A percentile compares a stretch with the other conserved stretches of the same genome.
These are phyloP conservation scores for Fusarium duplospermum DNA, from an alignment of 2,329 filamentous ascomycete genomes.

Conservation along the genomic window DNA sequence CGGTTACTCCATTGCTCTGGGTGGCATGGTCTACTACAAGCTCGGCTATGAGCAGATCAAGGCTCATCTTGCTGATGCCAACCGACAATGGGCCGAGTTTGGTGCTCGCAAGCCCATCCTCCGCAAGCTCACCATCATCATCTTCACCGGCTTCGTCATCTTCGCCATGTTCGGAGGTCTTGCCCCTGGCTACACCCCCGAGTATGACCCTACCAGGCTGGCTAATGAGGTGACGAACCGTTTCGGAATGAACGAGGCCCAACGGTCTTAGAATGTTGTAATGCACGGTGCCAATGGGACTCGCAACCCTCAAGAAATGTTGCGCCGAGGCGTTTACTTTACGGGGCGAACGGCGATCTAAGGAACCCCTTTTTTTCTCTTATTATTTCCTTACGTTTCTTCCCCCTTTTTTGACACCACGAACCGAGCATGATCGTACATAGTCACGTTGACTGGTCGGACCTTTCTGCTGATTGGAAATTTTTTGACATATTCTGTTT, in stretches of 20 bases:
- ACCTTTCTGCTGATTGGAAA: slow-evolving; percentile 47
- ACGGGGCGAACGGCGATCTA: slow-evolving; percentile 49
- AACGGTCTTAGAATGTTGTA: slow-evolving; percentile 32
- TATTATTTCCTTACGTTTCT: slow-evolving; percentile 29
- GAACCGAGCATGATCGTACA: slow-evolving; percentile 40
- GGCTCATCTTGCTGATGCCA: slow-evolving; percentile 78
- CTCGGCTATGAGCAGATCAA: slow-evolving; percentile 85
- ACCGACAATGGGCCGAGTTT: slow-evolving; percentile 87
- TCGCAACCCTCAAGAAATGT: slow-evolving; percentile 23
- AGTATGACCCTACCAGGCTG: slow-evolving; percentile 64
- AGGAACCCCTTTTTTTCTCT: slow-evolving; percentile 41
- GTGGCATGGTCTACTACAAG: slow-evolving; percentile 85
- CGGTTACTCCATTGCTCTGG: slow-evolving; percentile 83
- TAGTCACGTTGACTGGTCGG: slow-evolving; percentile 41
- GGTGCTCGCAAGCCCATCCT: slow-evolving; percentile 80
- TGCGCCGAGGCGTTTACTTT: slow-evolving; percentile 40
- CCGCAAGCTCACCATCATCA: slow-evolving; percentile 81
- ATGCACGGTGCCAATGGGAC: slow-evolving; percentile 27
- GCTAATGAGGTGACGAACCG: slow-evolving; percentile 62
- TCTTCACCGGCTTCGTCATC: slow-evolving; percentile 69
- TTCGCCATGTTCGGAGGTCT: slow-evolving; percentile 78
- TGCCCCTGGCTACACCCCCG: slow-evolving; percentile 69
- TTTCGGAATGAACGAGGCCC: slow-evolving; percentile 55
- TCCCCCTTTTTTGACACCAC: slow-evolving; percentile 32
- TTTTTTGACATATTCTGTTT: slow-evolving; percentile 47